Evolutionary conservation across 345 rosid genomes (phyloP), one percentile per base, ranked within the genome.

Genomic region (Crucihimalaya himalaica): DNA sequence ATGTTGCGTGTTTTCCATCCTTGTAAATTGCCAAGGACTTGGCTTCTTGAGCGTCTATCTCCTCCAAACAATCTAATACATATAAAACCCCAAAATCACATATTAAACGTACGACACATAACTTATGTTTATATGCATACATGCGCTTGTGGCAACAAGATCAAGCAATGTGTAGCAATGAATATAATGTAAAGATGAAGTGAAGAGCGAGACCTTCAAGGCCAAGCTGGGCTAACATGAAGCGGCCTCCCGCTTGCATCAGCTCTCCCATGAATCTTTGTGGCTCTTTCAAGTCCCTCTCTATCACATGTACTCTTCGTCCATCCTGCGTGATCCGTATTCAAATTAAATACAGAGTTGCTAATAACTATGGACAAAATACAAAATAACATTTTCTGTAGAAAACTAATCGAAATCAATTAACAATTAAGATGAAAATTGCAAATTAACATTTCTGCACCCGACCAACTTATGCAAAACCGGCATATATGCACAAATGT

Each of bases 241-340:
- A 80, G 72, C 86, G 81, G 34, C 90, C 90, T 13, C 93, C 93
- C 1, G 90, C 82, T 69, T 88, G 93, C 53, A 88, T 86, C 69
- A 88, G 58, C 75, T 88, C 93, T 39, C 93, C 93, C 57, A 86
- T 89, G 12, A 86, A 74, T 63, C 90, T 75, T 58, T 86, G 84
- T 45, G 88, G 93, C 77, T 84, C 88, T 5, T 76, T 73, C 73
- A 86, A 69, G 71, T 88, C 90, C 74, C 90, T 84, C 71, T 88
- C 90, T 54, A 86, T 83, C 46, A 88, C 82, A 54, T 66, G 88
- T 42, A 88, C 93, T 69, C 78, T 74, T 16, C 90, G 81, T 42
- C 93, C 93, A 63, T 88, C 93, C 93, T 86, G 69, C 63, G 71
- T n/a, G n/a, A n/a, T 4, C n/a, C 59, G n/a, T 46, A 54, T 46